Percentiles rank a stretch among this genome's conserved stretches.
Conservation (phyloP, 495 filamentous ascomycete species). For the Chaetomium fimeti region DNA sequence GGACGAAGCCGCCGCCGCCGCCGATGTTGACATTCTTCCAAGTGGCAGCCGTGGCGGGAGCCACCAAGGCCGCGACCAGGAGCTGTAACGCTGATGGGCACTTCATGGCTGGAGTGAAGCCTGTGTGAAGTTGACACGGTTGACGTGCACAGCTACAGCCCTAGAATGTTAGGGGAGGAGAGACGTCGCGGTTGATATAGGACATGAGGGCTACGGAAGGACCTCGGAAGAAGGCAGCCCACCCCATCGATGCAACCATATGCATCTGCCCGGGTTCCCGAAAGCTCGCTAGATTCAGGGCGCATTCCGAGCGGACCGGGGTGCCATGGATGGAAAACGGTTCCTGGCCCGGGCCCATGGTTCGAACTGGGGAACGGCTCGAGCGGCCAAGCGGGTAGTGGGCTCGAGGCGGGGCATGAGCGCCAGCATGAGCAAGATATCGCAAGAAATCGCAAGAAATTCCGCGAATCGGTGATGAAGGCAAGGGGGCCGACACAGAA, state of each 20-base stretch:
- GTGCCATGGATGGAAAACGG: slow-evolving; percentile 7
- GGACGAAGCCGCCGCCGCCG: slow-evolving; percentile 61
- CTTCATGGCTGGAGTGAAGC: slow-evolving; percentile 40
- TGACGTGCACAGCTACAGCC: slow-evolving; percentile 21
- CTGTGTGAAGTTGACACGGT: slow-evolving; percentile 7
- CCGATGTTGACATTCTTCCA: slow-evolving; percentile 52
- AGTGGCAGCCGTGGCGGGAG: slow-evolving; percentile 38
- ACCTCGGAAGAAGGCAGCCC: slow-evolving; percentile 12
- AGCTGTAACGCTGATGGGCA: slow-evolving; percentile 35
- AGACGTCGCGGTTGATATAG: slow-evolving; percentile 27
- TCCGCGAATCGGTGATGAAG: slow-evolving; percentile 27
- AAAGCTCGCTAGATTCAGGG: background rate
- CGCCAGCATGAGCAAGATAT: too few relatives aligned
- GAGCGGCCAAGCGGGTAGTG: too few relatives aligned
- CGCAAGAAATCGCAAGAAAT: slow-evolving; percentile 9
- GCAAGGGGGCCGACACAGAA: background rate
- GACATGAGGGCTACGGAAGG: background rate
- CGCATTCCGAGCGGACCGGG: slow-evolving; percentile 2
- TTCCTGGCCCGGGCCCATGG: slow-evolving; percentile 25
- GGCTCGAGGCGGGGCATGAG: too few relatives aligned
- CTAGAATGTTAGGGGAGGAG: slow-evolving; percentile 3
- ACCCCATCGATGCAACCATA: slow-evolving; percentile 8
- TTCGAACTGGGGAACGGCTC: slow-evolving; percentile 15
- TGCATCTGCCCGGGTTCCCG: slow-evolving; percentile 21
- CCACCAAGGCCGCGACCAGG: slow-evolving; percentile 31